A percentile compares a stretch with the other conserved stretches of the same genome.
phyloP scores from a whole-genome alignment of 2,329 filamentous ascomycete genomes.

The Colletotrichum sp. region DNA sequence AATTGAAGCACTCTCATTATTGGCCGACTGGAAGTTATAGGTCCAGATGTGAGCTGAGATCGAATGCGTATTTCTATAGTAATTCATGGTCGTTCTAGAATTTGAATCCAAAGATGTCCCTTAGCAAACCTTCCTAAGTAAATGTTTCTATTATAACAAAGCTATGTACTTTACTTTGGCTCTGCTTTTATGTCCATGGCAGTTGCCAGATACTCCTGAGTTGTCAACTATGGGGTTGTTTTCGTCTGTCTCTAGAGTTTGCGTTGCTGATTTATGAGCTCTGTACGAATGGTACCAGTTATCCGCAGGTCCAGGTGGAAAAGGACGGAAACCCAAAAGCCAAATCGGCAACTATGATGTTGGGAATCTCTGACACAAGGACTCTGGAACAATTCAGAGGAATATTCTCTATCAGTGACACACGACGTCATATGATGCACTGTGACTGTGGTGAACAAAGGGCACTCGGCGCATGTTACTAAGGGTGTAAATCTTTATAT shows the following conservation, averaged over 20 bases:
- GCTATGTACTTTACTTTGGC: not conserved
- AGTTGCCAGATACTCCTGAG: not conserved
- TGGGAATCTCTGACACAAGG: too few relatives aligned
- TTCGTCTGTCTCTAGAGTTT: not conserved
- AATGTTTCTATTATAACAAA: accelerated
- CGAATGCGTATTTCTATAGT: accelerated
- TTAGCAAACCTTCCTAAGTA: not conserved
- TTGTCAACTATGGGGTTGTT: not conserved
- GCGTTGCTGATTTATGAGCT: not conserved
- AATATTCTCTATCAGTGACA: too few relatives aligned
- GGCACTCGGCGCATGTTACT: too few relatives aligned
- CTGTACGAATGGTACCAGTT: not conserved
- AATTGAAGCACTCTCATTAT: not conserved
- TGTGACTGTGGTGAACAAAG: too few relatives aligned
- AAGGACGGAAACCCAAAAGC: too few relatives aligned
- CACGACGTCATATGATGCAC: too few relatives aligned
- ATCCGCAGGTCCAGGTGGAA: too few relatives aligned
- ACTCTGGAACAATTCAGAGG: too few relatives aligned
- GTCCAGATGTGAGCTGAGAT: not conserved
- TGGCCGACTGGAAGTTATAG: not conserved
- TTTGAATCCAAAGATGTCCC: accelerated
- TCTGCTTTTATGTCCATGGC: not conserved
- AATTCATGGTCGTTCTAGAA: not conserved
- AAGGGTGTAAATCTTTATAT: too few relatives aligned
- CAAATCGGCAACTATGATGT: too few relatives aligned